Evolutionary conservation across 805 yeast genomes (phyloP).

Genomic region (Lachancea quebecensis): DNA sequence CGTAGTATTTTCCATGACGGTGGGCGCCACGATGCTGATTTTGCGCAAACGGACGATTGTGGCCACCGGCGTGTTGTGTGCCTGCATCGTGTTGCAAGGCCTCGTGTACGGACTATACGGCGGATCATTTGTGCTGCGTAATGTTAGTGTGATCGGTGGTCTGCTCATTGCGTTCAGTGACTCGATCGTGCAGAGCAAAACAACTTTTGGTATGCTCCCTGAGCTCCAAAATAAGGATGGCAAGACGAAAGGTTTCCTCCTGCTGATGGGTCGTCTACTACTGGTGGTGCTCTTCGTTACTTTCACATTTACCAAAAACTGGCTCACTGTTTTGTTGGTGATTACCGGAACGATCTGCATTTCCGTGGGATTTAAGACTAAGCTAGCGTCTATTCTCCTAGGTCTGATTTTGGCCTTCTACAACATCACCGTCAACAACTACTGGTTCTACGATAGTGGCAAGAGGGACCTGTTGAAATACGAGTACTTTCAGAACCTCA

Average conservation of each 20-base stretch:
- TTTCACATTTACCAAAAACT: constrained; percentile 68
- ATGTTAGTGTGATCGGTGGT: constrained; percentile 88
- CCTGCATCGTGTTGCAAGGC: constrained; percentile 77
- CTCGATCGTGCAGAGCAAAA: constrained; percentile 69
- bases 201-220: constrained; percentile 41
- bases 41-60: constrained; percentile 58
- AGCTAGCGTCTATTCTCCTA: constrained; percentile 67
- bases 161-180: constrained; percentile 81
- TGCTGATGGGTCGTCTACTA: constrained; percentile 82
- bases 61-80: constrained; percentile 63
- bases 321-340: constrained; percentile 61
- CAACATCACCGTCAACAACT: constrained; percentile 75
- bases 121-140: constrained; percentile 80
- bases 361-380: constrained; percentile 88
- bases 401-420: constrained; percentile 66
- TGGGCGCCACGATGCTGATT: constrained; percentile 66
- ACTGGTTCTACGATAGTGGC: constrained; percentile 69
- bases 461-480: constrained; percentile 84
- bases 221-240: constrained; percentile 58
- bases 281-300: constrained; percentile 79
- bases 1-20: constrained; percentile 64
- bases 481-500: constrained; percentile 89
- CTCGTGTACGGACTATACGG: constrained; percentile 79
- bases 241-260: constrained; percentile 61
- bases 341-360: constrained; percentile 70